Evolutionary conservation across 495 filamentous ascomycete genomes (phyloP).

Genomic region (Daldinia caldariorum): DNA sequence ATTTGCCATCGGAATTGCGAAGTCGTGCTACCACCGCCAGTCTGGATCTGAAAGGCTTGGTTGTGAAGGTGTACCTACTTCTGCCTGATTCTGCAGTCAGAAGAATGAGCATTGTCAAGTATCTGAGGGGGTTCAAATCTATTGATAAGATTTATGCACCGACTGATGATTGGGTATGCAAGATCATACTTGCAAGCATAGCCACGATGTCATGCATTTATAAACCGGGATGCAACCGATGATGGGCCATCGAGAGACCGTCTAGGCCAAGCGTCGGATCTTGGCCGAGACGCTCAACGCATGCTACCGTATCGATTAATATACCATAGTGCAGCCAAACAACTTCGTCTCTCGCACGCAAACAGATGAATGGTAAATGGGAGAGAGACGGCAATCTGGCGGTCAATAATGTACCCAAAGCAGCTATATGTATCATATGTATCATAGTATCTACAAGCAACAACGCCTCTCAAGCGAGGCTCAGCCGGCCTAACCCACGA

Average conservation of each 20-base stretch:
- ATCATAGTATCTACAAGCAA: slow-evolving; percentile 10
- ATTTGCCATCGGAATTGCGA: slow-evolving; percentile 22
- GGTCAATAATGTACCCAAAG: slow-evolving; percentile 33
- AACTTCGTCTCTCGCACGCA: slow-evolving; percentile 33
- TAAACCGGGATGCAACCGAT: slow-evolving; percentile 32
- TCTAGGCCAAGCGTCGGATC: slow-evolving; percentile 36
- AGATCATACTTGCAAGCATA: slow-evolving; percentile 43
- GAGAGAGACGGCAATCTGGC: slow-evolving; percentile 10
- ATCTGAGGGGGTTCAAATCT: slow-evolving; percentile 24
- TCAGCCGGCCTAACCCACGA: slow-evolving; percentile 26
- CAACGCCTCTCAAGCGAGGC: slow-evolving; percentile 23
- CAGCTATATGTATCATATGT: slow-evolving; percentile 15
- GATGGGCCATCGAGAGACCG: slow-evolving; percentile 30
- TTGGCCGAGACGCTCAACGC: slow-evolving; percentile 38
- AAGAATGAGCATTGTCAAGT: slow-evolving; percentile 3
- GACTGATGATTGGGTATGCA: slow-evolving; percentile 36
- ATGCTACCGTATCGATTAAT: slow-evolving; percentile 22
- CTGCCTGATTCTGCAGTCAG: slow-evolving; percentile 18
- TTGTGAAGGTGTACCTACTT: slow-evolving; percentile 21
- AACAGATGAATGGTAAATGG: slow-evolving; percentile 27
- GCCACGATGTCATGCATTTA: slow-evolving; percentile 44
- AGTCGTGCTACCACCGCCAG: slow-evolving; percentile 25
- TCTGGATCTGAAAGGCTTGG: slow-evolving; percentile 11
- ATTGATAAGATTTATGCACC: slow-evolving; percentile 23
- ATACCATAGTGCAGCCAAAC: slow-evolving; percentile 18